These are phyloP conservation scores for Colletotrichum falcatum DNA, from an alignment of 2,329 filamentous ascomycete genomes.

Conservation along the genomic window DNA sequence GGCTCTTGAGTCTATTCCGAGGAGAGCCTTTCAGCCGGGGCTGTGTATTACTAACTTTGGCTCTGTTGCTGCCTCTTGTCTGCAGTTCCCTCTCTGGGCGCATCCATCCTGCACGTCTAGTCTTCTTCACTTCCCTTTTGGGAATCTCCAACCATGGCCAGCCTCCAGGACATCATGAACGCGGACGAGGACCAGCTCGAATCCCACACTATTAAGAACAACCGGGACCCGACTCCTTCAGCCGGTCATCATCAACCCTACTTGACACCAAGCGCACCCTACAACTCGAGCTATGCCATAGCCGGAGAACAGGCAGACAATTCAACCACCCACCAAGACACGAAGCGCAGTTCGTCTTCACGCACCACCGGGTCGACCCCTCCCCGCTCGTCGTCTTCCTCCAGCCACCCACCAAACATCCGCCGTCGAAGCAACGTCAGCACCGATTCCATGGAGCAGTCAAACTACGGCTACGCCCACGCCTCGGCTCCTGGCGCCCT, in stretches of 20 bases:
- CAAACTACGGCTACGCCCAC: slow-evolving; percentile 43
- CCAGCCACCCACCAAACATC: slow-evolving; percentile 38
- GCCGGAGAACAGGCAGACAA: slow-evolving; percentile 49
- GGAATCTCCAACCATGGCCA: slow-evolving; percentile 62
- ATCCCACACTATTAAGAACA: slow-evolving; percentile 59
- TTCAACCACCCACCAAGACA: slow-evolving; percentile 50
- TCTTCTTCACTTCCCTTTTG: slow-evolving; percentile 52
- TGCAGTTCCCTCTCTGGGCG: slow-evolving; percentile 28
- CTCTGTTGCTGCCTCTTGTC: slow-evolving; percentile 45
- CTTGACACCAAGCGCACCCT: slow-evolving; percentile 49
- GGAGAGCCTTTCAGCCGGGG: slow-evolving; percentile 53
- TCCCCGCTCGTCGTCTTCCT: slow-evolving; percentile 44
- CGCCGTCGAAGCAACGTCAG: slow-evolving; percentile 60
- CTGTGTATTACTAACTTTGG: slow-evolving; percentile 63
- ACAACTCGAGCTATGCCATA: slow-evolving; percentile 55
- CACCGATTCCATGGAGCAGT: slow-evolving; percentile 62
- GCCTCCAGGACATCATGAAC: slow-evolving; percentile 69
- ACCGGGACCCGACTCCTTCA: slow-evolving; percentile 51
- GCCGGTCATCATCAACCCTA: slow-evolving; percentile 50
- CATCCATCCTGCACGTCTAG: slow-evolving; percentile 33
- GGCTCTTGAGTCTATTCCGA: slow-evolving; percentile 48
- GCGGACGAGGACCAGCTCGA: slow-evolving; percentile 61
- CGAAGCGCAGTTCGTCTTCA: slow-evolving; percentile 52
- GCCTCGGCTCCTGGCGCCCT: slow-evolving; percentile 44
- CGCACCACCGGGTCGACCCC: slow-evolving; percentile 48